Percentiles rank a stretch among this genome's conserved stretches.
phyloP scores from a whole-genome alignment of 371 early-diverging fungal genomes.

The Rozella allomycis region DNA sequence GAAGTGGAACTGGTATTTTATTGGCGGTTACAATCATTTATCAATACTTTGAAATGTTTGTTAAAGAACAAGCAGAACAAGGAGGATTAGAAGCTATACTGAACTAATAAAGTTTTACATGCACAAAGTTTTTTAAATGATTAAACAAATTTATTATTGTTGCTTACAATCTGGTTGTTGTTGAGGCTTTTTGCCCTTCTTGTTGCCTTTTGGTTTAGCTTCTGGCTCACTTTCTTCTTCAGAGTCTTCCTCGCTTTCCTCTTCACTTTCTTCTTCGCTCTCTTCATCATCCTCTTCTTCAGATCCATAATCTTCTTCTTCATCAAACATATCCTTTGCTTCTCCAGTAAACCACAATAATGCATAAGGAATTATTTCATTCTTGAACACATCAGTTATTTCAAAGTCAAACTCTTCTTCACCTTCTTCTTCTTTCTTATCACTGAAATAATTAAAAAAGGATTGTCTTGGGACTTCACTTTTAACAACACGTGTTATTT shows the following conservation, averaged over 20 bases:
- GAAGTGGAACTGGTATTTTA: slow-evolving; percentile 98
- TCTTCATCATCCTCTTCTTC: slow-evolving; percentile 1
- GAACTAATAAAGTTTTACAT: no score
- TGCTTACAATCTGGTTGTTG: no score
- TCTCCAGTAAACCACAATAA: slow-evolving; percentile 94
- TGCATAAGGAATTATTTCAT: slow-evolving; percentile 79
- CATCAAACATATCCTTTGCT: slow-evolving; percentile 24
- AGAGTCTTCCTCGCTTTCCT: slow-evolving; percentile 33
- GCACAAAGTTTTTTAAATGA: no score
- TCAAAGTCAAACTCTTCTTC: slow-evolving; percentile 71
- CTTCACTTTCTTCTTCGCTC: slow-evolving; percentile 31
- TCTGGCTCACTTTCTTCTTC: slow-evolving; percentile 1
- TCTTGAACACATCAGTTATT: slow-evolving; percentile 85
- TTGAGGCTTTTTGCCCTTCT: no score
- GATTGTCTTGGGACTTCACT: slow-evolving; percentile 74
- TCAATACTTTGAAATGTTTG: slow-evolving; percentile 36
- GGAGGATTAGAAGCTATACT: slow-evolving; percentile 29
- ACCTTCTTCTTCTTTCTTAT: slow-evolving; percentile 41
- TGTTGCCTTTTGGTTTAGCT: no score
- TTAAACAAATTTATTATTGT: no score
- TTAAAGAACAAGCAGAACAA: slow-evolving; percentile 42
- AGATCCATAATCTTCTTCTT: slow-evolving; percentile 8
- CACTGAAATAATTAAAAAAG: slow-evolving; percentile 82
- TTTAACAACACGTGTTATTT: slow-evolving; percentile 90
- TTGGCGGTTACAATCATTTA: slow-evolving; percentile 97